Conservation (phyloP, 2,329 filamentous ascomycete genomes). For the Aspergillus costaricaensis region DNA sequence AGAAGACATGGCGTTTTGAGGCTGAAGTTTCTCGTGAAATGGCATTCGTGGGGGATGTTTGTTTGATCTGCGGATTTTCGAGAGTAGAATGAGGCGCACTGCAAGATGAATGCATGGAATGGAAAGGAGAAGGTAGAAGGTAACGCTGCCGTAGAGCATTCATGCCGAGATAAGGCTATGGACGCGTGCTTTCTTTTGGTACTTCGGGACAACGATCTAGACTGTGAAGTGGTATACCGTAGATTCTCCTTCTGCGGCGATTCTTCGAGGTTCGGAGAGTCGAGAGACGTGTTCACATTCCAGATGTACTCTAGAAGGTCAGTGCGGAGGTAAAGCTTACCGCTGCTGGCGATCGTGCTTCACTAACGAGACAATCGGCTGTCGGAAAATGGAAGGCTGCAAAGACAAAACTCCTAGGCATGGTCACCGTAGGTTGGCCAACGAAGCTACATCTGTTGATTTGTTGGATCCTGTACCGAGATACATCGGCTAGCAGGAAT, state of each 20-base stretch:
- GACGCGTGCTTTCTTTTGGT: not conserved
- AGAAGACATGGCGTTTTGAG: not conserved
- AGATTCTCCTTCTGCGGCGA: not conserved
- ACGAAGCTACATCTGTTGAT: not conserved
- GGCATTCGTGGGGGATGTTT: not conserved
- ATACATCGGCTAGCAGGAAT: not conserved
- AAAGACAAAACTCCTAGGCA: not conserved
- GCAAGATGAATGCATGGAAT: not conserved
- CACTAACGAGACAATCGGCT: not conserved
- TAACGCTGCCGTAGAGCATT: slow-evolving; percentile 2
- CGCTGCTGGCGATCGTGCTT: not conserved
- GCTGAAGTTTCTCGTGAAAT: not conserved
- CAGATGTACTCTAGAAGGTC: not conserved
- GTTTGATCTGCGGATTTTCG: not conserved
- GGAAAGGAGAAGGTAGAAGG: not conserved
- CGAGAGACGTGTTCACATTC: not conserved
- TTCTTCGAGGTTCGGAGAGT: not conserved
- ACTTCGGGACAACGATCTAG: not conserved
- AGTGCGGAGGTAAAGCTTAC: not conserved
- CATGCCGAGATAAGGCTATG: not conserved
- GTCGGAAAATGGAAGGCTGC: not conserved
- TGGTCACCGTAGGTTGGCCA: not conserved
- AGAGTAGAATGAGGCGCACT: not conserved
- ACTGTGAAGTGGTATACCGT: not conserved
- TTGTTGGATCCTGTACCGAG: not conserved